phyloP scores from a whole-genome alignment of 345 rosid genomes.

The Arabis hirsuta region DNA sequence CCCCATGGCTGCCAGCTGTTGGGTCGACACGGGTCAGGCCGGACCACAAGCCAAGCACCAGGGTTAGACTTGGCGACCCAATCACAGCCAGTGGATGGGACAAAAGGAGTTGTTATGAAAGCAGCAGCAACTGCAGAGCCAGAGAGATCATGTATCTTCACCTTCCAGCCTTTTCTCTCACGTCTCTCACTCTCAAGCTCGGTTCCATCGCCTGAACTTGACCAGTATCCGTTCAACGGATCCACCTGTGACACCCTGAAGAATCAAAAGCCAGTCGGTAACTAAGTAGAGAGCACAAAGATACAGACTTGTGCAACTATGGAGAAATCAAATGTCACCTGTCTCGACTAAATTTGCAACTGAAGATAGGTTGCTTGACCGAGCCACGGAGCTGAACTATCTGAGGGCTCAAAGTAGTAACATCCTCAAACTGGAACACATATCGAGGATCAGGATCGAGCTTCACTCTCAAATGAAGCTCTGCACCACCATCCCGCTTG shows the following conservation, averaged over 20 bases:
- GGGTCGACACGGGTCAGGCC: constrained; percentile 76
- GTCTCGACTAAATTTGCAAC: constrained; percentile 91
- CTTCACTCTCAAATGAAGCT: constrained; percentile 88
- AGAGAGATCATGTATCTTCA: constrained; percentile 95
- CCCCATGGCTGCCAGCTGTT: constrained; percentile 99
- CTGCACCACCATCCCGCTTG: constrained; percentile 68
- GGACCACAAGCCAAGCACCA: constrained; percentile 92
- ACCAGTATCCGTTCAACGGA: constrained; percentile 67
- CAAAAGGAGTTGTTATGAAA: constrained; percentile 98
- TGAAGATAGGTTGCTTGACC: constrained; percentile 89
- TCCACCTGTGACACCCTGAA: constrained; percentile 74
- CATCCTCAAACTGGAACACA: constrained; percentile 92
- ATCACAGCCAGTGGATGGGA: constrained; percentile 93
- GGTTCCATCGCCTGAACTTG: constrained; percentile 52
- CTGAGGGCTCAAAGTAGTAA: constrained; percentile 84
- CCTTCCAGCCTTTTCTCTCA: constrained; percentile 98
- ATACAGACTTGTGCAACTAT: background rate
- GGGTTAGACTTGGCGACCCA: constrained; percentile 99
- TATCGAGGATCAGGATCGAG: constrained; percentile 96
- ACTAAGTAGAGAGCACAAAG: constrained; percentile 14
- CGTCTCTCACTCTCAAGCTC: constrained; percentile 75
- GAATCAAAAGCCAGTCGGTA: constrained; percentile 35
- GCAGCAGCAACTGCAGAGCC: constrained; percentile 97
- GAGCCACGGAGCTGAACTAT: constrained; percentile 94
- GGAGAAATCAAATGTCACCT: constrained; percentile 51